phyloP scores from a whole-genome alignment of 257 asterid genomes.

The Ballota nigra region DNA sequence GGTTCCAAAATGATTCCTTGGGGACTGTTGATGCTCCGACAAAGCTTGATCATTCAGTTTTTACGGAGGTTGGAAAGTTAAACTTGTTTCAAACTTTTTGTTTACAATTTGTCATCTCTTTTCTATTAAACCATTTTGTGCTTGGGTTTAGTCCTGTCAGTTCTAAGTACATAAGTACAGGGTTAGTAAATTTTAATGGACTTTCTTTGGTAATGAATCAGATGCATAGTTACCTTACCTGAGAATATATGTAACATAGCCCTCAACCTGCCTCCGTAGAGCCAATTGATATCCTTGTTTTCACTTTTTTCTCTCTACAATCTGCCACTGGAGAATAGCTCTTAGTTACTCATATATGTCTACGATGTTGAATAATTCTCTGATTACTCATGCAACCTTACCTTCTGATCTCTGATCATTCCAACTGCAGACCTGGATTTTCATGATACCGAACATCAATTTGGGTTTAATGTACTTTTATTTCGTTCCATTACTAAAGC shows the following conservation, averaged over 20 bases:
- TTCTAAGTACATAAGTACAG: background rate
- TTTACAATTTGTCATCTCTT: background rate
- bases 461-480: background rate
- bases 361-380: background rate
- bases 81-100: slow-evolving; percentile 2
- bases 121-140: background rate
- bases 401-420: slow-evolving; percentile 10
- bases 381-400: background rate
- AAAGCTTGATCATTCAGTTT: slow-evolving; percentile 30
- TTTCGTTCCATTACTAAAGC: background rate
- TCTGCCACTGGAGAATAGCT: slow-evolving; percentile 5
- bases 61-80: slow-evolving; percentile 31
- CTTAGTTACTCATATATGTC: background rate
- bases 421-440: slow-evolving; percentile 15
- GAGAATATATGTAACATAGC: background rate
- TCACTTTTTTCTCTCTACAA: background rate
- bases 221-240: background rate
- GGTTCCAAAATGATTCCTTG: slow-evolving; percentile 20
- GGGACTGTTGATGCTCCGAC: slow-evolving; percentile 29
- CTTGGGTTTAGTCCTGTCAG: background rate
- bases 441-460: background rate
- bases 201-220: background rate
- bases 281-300: background rate
- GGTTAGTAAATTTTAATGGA: background rate
- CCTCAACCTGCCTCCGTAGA: slow-evolving; percentile 5